Conservation (phyloP, 1,284 basidiomycete genomes). For the Puccinia polysora region DNA sequence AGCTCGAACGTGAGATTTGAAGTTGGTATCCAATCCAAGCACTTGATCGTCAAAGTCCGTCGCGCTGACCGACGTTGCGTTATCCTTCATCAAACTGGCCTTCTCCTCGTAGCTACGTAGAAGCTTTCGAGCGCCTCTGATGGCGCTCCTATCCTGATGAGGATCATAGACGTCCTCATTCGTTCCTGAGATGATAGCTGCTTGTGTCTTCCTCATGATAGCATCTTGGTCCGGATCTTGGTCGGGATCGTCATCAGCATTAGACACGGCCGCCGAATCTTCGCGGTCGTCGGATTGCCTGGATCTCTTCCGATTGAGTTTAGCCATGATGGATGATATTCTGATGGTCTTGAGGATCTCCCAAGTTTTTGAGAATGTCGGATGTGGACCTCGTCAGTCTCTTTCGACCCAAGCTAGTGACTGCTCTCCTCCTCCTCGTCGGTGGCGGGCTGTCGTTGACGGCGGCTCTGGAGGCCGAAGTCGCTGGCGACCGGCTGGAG, state of each 20-base stretch:
- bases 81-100: conserved; percentile 16
- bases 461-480: no score
- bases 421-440: no score
- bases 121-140: conserved; percentile 1
- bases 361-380: no score
- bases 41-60: conserved; percentile 9
- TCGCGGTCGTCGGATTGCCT: neutral
- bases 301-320: no score
- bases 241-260: neutral
- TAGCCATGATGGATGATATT: no score
- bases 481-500: no score
- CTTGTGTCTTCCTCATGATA: conserved; percentile 12
- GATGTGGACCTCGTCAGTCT: no score
- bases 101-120: conserved; percentile 15
- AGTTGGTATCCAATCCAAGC: conserved; percentile 13
- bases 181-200: conserved; percentile 4
- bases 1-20: conserved; percentile 44
- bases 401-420: no score
- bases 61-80: neutral
- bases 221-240: conserved; percentile 6
- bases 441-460: no score
- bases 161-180: conserved; percentile 5
- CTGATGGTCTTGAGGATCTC: no score
- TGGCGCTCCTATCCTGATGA: neutral
- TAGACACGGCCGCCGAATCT: neutral